phyloP scores from a whole-genome alignment of 352 stramenopile genomes.

The Lagenidium giganteum region DNA sequence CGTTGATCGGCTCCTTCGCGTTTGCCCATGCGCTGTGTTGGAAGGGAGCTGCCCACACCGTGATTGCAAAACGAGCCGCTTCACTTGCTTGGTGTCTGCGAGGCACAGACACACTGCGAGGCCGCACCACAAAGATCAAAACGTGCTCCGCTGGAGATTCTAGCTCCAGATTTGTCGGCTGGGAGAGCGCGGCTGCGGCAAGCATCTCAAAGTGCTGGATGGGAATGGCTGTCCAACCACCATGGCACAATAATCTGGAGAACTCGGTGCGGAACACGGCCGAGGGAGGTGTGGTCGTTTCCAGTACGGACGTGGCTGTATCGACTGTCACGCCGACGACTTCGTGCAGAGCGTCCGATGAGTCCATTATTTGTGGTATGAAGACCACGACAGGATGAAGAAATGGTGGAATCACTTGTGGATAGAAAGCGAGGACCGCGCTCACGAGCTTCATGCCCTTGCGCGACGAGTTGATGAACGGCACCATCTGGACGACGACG shows the following conservation, averaged over 20 bases:
- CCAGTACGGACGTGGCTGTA: too few relatives aligned
- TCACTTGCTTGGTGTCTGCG: too few relatives aligned
- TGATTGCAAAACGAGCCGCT: too few relatives aligned
- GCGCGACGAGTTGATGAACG: not conserved
- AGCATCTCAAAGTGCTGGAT: constrained; percentile 6
- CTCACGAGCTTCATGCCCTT: constrained; percentile 37
- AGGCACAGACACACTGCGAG: constrained; percentile 5
- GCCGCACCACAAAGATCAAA: not conserved
- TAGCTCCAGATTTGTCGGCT: constrained; percentile 5
- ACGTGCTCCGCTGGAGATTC: constrained; percentile 14
- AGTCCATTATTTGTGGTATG: constrained; percentile 14
- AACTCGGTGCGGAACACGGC: too few relatives aligned
- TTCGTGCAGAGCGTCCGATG: constrained; percentile 9
- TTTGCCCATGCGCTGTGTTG: too few relatives aligned
- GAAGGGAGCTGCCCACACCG: too few relatives aligned
- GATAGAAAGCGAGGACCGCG: constrained; percentile 34
- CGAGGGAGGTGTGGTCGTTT: too few relatives aligned
- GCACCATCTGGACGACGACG: constrained; percentile 25
- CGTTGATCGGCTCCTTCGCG: too few relatives aligned
- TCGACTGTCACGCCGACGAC: constrained; percentile 22
- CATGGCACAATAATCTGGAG: too few relatives aligned
- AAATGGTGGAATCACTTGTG: constrained; percentile 7
- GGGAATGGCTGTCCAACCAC: constrained; percentile 1
- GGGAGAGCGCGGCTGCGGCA: constrained; percentile 7
- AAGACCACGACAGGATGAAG: constrained; percentile 12